Evolutionary conservation across 2,329 filamentous ascomycete genomes (phyloP).

Genomic region (Fusarium dlaminii): DNA sequence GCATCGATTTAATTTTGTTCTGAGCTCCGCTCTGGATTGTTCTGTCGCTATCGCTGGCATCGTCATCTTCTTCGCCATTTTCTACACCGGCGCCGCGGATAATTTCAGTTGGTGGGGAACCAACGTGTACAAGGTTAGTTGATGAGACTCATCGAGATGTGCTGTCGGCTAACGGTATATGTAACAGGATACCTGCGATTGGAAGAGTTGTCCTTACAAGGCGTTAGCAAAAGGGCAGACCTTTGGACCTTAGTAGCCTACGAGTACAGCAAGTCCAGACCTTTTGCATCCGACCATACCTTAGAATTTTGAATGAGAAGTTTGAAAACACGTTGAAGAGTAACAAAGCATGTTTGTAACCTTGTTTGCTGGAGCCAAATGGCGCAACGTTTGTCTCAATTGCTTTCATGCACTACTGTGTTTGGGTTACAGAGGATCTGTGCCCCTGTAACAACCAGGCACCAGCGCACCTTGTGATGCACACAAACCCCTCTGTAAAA

Average conservation of each 20-base stretch:
- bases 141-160: background rate
- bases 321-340: background rate
- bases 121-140: constrained; percentile 24
- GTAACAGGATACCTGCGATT: constrained; percentile 36
- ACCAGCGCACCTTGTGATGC: background rate
- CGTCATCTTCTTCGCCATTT: constrained; percentile 48
- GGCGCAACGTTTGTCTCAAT: background rate
- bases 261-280: too few relatives aligned
- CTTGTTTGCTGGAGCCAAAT: background rate
- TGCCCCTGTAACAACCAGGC: background rate
- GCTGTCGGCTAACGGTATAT: background rate
- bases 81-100: constrained; percentile 43
- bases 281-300: background rate
- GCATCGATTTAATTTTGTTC: constrained; percentile 46
- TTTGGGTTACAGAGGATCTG: background rate
- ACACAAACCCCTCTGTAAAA: background rate
- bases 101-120: constrained; percentile 47
- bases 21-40: constrained; percentile 46
- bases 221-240: background rate
- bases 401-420: background rate
- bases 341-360: background rate
- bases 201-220: constrained; percentile 36
- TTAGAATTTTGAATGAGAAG: too few relatives aligned
- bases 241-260: background rate
- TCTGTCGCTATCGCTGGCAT: constrained; percentile 46